Evolutionary conservation across 73 alveolate species (phyloP), one percentile per base, ranked within the genome.

Genomic region (Stentor coeruleus): DNA sequence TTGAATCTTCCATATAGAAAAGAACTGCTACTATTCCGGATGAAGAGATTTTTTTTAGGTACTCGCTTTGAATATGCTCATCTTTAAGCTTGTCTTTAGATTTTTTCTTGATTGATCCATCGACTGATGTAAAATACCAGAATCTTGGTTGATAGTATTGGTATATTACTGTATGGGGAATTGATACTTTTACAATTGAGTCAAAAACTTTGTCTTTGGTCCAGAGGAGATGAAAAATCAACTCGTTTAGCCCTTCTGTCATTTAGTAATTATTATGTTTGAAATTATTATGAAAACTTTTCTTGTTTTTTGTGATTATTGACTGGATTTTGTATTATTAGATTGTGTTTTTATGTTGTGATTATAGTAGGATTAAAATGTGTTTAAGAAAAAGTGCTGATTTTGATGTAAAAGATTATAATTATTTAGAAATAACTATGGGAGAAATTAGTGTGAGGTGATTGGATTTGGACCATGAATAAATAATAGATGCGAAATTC

Each of bases 1-100:
- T 2, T 1, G 20, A 37, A 20, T 66, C 37, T 66, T 20, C n/a
- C 14, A 66, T 33, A 74, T 94, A 94, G 37, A 91, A 85, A 74
- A 87, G 92, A 42, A 91, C 93, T 40, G 98, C 97, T 0, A 95
- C 96, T 40, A 95, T 95, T 57, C 97, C 98, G 77, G 94, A 85
- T 31, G 86, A 83, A 33, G 95, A 82, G n/a, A 87, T 75, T 58
- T 87, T 84, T 74, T 90, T 93, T 59, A 86, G 74, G 79, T 93
- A 95, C 0, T 89, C 96, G 72, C 85, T 90, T 74, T 91, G 93
- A n/a, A 95, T 95, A 57, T 81, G 89, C 36, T 91, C 88, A 59
- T 88, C 86, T 57, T 82, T 91, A 31, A 95, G 81, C 59, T 90
- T 90, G 37, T 87, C 77, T 82, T 80, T 79, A 28, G 83, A 55